phyloP scores from a whole-genome alignment of 495 filamentous ascomycete genomes.

The Penicillium herquei region DNA sequence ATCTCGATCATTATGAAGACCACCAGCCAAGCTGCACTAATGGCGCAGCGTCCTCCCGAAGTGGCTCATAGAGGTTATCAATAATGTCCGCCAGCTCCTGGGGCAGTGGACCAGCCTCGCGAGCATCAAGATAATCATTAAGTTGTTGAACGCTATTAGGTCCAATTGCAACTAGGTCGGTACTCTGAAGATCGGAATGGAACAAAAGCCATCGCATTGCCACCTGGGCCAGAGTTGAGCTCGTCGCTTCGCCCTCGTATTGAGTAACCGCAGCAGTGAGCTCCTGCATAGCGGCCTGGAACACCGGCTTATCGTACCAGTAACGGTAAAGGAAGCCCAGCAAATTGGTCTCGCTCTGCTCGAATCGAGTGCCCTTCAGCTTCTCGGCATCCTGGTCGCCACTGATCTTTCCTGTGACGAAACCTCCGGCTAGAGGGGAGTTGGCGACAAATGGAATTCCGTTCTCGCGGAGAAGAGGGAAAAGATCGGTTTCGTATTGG shows the following conservation, averaged over 20 bases:
- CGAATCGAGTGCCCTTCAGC: conserved; percentile 27
- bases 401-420: conserved; percentile 42
- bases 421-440: conserved; percentile 43
- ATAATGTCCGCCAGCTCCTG: neutral
- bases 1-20: neutral
- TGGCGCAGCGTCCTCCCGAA: neutral
- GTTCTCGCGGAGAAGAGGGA: conserved; percentile 52
- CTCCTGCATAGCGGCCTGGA: conserved; percentile 18
- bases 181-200: conserved; percentile 22
- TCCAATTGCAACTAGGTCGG: conserved; percentile 31
- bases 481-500: conserved; percentile 42
- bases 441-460: conserved; percentile 40
- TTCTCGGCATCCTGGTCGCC: conserved; percentile 9
- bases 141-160: conserved; percentile 8
- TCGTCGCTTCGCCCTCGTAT: neutral
- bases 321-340: conserved; percentile 16
- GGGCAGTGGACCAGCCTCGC: neutral
- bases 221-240: conserved; percentile 10
- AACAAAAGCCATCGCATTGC: conserved; percentile 32
- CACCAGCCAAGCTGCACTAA: conserved; percentile 1
- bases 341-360: conserved; percentile 18
- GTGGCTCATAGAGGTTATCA: neutral
- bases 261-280: neutral
- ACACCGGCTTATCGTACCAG: conserved; percentile 23
- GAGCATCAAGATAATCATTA: neutral